A percentile compares a stretch with the other conserved stretches of the same genome.
phyloP scores from a whole-genome alignment of 2,329 filamentous ascomycete species.

The Nemania sp. region DNA sequence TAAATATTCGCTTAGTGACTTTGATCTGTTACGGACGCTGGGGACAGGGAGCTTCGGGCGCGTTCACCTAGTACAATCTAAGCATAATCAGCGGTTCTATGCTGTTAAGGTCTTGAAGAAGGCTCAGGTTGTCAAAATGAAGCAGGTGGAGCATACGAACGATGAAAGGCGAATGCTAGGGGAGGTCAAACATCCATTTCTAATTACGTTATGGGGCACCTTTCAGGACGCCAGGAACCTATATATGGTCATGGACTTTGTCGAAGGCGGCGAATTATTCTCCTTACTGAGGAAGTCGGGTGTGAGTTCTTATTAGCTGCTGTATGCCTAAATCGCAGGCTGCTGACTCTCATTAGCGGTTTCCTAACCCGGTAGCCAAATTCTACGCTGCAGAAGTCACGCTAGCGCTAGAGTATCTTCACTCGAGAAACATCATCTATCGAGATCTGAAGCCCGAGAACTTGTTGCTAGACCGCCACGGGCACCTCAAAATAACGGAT shows the following conservation, averaged over 20 bases:
- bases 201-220: conserved; percentile 98
- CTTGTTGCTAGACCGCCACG: conserved; percentile 88
- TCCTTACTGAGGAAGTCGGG: conserved; percentile 95
- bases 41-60: conserved; percentile 97
- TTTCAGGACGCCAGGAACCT: conserved; percentile 96
- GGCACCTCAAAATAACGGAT: conserved; percentile 96
- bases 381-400: conserved; percentile 99
- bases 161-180: conserved; percentile 96
- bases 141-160: conserved; percentile 99
- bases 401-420: conserved; percentile 92
- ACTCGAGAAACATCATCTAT: conserved; percentile 96
- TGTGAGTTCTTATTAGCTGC: conserved; percentile 60
- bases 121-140: conserved; percentile 99
- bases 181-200: conserved; percentile 96
- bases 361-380: conserved; percentile 98
- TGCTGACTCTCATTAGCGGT: conserved; percentile 72
- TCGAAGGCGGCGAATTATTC: conserved; percentile 97
- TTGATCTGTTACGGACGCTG: conserved; percentile 88
- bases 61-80: conserved; percentile 96
- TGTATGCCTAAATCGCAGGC: conserved; percentile 20
- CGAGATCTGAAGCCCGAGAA: conserved; percentile 97
- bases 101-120: conserved; percentile 99
- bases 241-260: conserved; percentile 99
- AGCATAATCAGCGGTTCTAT: conserved; percentile 98
- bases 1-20: conserved; percentile 94